Conservation (phyloP, 495 filamentous ascomycete species). For the Letharia columbiana region DNA sequence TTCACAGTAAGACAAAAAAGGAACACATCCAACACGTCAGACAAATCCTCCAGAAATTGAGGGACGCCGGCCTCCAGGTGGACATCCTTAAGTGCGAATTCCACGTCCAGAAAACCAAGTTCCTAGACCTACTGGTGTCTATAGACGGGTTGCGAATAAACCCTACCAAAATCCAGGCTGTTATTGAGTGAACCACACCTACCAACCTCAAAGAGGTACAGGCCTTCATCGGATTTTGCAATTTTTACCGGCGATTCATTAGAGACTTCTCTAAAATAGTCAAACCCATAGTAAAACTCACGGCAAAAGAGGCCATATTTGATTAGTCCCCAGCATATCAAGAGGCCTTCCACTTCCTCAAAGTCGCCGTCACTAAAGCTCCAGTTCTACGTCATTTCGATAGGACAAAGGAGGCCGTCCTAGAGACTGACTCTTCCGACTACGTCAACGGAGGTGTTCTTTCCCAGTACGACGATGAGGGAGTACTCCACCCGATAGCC, state of each 20-base stretch:
- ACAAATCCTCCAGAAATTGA: conserved; percentile 20
- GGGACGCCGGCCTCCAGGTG: conserved; percentile 17
- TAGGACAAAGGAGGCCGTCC: conserved; percentile 15
- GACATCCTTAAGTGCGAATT: conserved; percentile 31
- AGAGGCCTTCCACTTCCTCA: conserved; percentile 40
- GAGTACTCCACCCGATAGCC: too few relatives aligned
- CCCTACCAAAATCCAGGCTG: background rate
- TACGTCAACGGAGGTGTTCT: too few relatives aligned
- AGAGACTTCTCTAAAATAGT: too few relatives aligned
- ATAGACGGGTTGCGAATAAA: conserved; percentile 25
- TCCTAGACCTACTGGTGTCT: conserved; percentile 26
- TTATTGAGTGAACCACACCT: too few relatives aligned
- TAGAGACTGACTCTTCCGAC: conserved; percentile 24
- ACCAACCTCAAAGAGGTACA: too few relatives aligned
- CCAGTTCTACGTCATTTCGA: conserved; percentile 27
- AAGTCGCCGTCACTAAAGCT: conserved; percentile 38
- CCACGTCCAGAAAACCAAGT: conserved; percentile 21
- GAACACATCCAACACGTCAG: conserved; percentile 24
- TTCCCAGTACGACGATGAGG: too few relatives aligned
- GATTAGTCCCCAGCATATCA: conserved; percentile 26
- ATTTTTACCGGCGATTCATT: too few relatives aligned
- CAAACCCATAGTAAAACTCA: background rate
- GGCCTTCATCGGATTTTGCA: too few relatives aligned
- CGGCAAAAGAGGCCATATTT: conserved; percentile 22
- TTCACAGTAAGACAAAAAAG: conserved; percentile 21